Evolutionary conservation across 2,329 filamentous ascomycete species (phyloP).

Genomic region (Epichloe sibirici): DNA sequence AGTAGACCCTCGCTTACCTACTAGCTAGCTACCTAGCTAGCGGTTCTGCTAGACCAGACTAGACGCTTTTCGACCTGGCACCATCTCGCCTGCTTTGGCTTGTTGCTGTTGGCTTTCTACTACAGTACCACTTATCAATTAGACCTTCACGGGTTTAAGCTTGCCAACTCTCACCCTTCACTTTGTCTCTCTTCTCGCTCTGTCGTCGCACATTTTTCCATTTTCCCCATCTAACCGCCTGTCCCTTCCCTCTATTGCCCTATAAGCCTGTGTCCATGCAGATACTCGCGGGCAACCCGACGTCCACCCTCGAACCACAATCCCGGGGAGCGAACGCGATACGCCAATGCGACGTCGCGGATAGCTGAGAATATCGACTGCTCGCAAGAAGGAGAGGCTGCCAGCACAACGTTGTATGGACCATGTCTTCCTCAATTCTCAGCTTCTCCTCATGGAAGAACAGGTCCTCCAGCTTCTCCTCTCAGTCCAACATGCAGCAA

Average conservation of each 20-base stretch:
- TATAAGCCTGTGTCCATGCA: background rate
- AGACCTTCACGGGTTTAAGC: background rate
- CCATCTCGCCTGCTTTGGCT: background rate
- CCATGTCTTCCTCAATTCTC: slow-evolving; percentile 35
- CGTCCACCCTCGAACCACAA: background rate
- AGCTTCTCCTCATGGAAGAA: slow-evolving; percentile 38
- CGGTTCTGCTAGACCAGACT: background rate
- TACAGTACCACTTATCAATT: background rate
- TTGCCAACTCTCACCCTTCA: background rate
- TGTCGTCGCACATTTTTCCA: background rate
- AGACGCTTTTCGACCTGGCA: background rate
- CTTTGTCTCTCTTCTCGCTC: background rate
- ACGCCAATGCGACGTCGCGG: slow-evolving; percentile 6
- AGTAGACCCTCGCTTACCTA: background rate
- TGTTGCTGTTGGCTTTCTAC: background rate
- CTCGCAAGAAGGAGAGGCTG: background rate
- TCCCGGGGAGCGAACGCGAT: slow-evolving; percentile 7
- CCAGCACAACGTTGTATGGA: background rate
- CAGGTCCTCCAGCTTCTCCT: slow-evolving; percentile 26
- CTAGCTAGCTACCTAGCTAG: no score
- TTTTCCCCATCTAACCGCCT: background rate
- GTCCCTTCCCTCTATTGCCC: background rate
- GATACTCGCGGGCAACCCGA: background rate
- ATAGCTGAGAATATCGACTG: slow-evolving; percentile 9
- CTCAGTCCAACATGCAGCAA: slow-evolving; percentile 18